phyloP scores from a whole-genome alignment of 352 stramenopile genomes.

The Phytopythium vexans region DNA sequence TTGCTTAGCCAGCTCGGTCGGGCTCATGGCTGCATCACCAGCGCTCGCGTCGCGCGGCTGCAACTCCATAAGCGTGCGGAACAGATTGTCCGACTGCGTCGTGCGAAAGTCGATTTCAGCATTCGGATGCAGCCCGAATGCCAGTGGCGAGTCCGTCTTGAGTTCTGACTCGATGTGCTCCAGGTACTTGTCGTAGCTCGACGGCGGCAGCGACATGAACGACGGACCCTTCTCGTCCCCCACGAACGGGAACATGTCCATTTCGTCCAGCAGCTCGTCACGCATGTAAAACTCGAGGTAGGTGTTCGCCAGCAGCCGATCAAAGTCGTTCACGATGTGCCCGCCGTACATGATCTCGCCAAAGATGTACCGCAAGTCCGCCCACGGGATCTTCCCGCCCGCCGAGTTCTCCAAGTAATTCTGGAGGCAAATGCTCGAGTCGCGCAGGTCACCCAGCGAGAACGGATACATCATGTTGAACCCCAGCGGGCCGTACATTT shows the following conservation, averaged over 20 bases:
- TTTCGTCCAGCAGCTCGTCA: constrained; percentile 97
- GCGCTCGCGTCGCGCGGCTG: constrained; percentile 88
- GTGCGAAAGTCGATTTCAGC: constrained; percentile 98
- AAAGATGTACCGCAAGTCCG: constrained; percentile 96
- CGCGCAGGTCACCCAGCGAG: constrained; percentile 93
- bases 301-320: constrained; percentile 92
- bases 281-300: constrained; percentile 99
- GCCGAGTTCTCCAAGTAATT: constrained; percentile 97
- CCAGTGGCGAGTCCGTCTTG: constrained; percentile 95
- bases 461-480: constrained; percentile 99
- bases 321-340: constrained; percentile 96
- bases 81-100: constrained; percentile 94
- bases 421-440: constrained; percentile 92
- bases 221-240: constrained; percentile 93
- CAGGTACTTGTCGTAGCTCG: constrained; percentile 97
- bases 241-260: constrained; percentile 98
- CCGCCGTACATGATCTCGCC: constrained; percentile 97
- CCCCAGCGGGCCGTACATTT: constrained; percentile 96
- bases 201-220: constrained; percentile 93
- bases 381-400: constrained; percentile 94
- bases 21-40: constrained; percentile 89
- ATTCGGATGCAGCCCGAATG: constrained; percentile 97
- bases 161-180: constrained; percentile 97
- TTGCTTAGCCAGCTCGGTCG: constrained; percentile 89
- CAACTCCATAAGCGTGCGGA: constrained; percentile 95